These are phyloP conservation scores for Sporisorium iseilematis-ciliati DNA, from an alignment of 1,284 basidiomycete species.

Conservation along the genomic window DNA sequence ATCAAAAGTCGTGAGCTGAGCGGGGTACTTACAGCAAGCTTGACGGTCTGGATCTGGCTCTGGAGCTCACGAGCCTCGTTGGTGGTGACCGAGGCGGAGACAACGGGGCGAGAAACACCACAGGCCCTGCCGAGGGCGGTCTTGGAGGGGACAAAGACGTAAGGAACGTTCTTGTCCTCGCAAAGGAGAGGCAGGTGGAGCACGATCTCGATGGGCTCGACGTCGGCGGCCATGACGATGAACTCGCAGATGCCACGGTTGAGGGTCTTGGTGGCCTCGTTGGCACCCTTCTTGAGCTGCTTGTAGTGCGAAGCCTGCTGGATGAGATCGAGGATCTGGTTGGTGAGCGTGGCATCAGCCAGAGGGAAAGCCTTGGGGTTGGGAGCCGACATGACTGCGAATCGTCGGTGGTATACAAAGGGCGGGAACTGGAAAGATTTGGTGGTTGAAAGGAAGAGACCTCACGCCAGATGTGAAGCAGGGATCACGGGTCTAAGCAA, in stretches of 20 bases:
- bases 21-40: slow-evolving; percentile 71
- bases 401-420: slow-evolving; percentile 10
- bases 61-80: slow-evolving; percentile 93
- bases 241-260: slow-evolving; percentile 99
- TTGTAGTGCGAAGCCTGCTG: slow-evolving; percentile 80
- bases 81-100: slow-evolving; percentile 93
- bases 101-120: slow-evolving; percentile 94
- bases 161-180: slow-evolving; percentile 99
- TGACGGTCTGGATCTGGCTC: slow-evolving; percentile 90
- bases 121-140: slow-evolving; percentile 95
- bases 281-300: slow-evolving; percentile 98
- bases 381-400: slow-evolving; percentile 55
- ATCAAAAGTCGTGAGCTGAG: not conserved
- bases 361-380: slow-evolving; percentile 92
- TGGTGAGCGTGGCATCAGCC: slow-evolving; percentile 88
- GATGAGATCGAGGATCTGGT: slow-evolving; percentile 79
- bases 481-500: slow-evolving; percentile 53
- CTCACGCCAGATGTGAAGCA: slow-evolving; percentile 51
- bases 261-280: slow-evolving; percentile 94
- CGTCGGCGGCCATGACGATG: slow-evolving; percentile 90
- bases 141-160: slow-evolving; percentile 94
- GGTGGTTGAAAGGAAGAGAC: slow-evolving; percentile 27
- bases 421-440: not conserved
- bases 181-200: slow-evolving; percentile 96
- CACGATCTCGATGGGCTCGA: slow-evolving; percentile 97